Base-by-base conservation (phyloP, 768 basidiomycete genomes). In the Lentinula aciculospora region DNA sequence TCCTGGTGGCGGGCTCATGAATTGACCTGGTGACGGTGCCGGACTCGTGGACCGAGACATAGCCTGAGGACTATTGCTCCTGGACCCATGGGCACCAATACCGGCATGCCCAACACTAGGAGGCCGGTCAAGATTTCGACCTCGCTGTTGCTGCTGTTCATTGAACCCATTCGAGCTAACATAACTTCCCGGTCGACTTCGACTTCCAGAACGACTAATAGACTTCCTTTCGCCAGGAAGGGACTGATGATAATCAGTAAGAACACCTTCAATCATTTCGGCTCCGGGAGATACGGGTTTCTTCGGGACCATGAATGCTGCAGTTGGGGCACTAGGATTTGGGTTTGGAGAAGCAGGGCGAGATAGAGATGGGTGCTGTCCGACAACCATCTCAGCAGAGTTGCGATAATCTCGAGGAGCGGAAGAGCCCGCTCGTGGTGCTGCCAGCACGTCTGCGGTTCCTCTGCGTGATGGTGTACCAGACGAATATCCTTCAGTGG, bases 221-320 rank as follows among this genome's bases (percentile, higher is more conserved):
- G 79, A 75, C 70, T 81, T 85, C 50, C 81, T 75, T 68, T 97
- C 95, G 3, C 93, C 94, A 6, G 94, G 95, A 67, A 98, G 81
- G 1, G 87, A 82, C 65, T 94, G 92, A 27, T 86, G 82, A 66
- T 98, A 98, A 61, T 84, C 80, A 0, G 76, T 75, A 15, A 93
- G 70, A 7, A 93, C 85, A n/a, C 84, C 82, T 57, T 89, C 85
- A 17, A 92, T 83, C 0, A 81, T 78, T 39, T 76, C 68, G 1
- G 78, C 77, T 6, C 76, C 60, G 2, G 78, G 71, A 29, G 75
- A 72, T 3, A 71, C 67, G 0, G 76, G 53, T 4, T 71, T 72
- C 15, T 83, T 85, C 6, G 89, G 85, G 47, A 84, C 80, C 82
- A 89, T 91, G 67, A 94, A 83, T 7, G 79, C 88, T 2, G 89